A percentile compares a stretch with the other conserved stretches of the same genome.
phyloP scores from a whole-genome alignment of 2,329 filamentous ascomycete genomes.

The Pyrenophora graminea region DNA sequence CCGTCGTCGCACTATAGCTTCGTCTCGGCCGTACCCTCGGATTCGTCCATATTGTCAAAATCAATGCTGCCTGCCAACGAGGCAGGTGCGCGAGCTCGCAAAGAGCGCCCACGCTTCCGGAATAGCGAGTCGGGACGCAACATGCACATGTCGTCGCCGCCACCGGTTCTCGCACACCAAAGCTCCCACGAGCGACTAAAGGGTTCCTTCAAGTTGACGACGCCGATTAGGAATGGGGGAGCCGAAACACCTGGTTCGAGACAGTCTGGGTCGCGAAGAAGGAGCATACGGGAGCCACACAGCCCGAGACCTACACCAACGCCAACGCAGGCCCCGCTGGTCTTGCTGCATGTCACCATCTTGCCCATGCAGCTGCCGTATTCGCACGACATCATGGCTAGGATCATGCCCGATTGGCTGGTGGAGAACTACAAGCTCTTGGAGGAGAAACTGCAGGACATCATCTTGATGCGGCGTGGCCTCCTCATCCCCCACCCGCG shows the following conservation, averaged over 20 bases:
- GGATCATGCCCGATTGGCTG: constrained; percentile 57
- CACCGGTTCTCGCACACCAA: constrained; percentile 36
- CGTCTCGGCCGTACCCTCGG: constrained; percentile 46
- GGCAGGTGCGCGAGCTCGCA: constrained; percentile 54
- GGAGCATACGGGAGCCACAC: constrained; percentile 32
- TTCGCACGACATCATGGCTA: constrained; percentile 52
- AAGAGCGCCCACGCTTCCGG: constrained; percentile 67
- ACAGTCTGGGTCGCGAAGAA: constrained; percentile 34
- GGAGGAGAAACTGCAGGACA: constrained; percentile 72
- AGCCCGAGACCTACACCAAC: constrained; percentile 35
- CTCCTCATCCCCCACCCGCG: constrained; percentile 77
- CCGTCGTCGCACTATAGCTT: constrained; percentile 40
- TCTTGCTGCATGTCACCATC: constrained; percentile 77
- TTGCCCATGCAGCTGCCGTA: constrained; percentile 71
- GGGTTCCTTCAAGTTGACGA: constrained; percentile 38
- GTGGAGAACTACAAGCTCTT: constrained; percentile 67
- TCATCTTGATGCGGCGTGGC: constrained; percentile 69
- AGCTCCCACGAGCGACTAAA: constrained; percentile 38
- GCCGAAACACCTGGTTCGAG: constrained; percentile 39
- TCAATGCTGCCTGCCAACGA: constrained; percentile 31
- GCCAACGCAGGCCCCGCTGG: constrained; percentile 65
- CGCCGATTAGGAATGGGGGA: constrained; percentile 37
- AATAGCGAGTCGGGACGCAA: constrained; percentile 71
- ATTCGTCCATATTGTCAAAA: constrained; percentile 43
- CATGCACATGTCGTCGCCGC: constrained; percentile 70